These are phyloP conservation scores for Zoysia matrella DNA, from an alignment of 202 grass and related monocot genomes.

Conservation along the genomic window DNA sequence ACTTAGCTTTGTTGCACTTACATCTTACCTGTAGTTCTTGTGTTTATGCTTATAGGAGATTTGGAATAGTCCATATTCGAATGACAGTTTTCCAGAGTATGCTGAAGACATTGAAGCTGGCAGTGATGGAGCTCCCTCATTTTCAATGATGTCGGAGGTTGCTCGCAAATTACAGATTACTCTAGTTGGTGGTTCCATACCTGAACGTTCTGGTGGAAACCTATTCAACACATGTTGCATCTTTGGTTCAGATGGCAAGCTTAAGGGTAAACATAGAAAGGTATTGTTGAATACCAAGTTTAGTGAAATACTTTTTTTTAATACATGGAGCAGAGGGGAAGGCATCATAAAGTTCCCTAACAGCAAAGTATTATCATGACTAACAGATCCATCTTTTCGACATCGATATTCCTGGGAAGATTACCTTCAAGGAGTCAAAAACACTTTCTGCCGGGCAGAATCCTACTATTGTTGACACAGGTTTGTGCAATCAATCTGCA, in stretches of 20 bases:
- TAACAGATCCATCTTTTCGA: slow-evolving; percentile 95
- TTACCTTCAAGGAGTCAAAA: slow-evolving; percentile 96
- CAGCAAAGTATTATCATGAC: slow-evolving; percentile 6
- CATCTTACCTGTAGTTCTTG: too few species aligned
- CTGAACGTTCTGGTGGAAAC: slow-evolving; percentile 73
- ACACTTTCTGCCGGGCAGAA: slow-evolving; percentile 83
- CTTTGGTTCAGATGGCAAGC: slow-evolving; percentile 88
- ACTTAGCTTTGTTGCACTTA: too few species aligned
- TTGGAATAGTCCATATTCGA: slow-evolving; percentile 94
- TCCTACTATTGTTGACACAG: slow-evolving; percentile 95
- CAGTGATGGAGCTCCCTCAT: slow-evolving; percentile 75
- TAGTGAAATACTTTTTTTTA: background rate
- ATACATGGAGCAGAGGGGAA: background rate
- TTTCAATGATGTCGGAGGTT: slow-evolving; percentile 87
- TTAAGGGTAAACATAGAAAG: slow-evolving; percentile 97
- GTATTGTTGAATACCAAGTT: slow-evolving; percentile 32
- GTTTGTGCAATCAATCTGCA: slow-evolving; percentile 48
- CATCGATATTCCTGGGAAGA: slow-evolving; percentile 99
- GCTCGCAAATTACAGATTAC: slow-evolving; percentile 72
- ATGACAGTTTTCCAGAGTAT: slow-evolving; percentile 91
- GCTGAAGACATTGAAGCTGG: slow-evolving; percentile 95
- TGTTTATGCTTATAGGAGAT: slow-evolving; percentile 73
- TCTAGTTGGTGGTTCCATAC: slow-evolving; percentile 94
- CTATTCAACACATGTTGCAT: slow-evolving; percentile 93
- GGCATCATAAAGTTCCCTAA: background rate